These are phyloP conservation scores for Carex parvula DNA, from an alignment of 176 grass and related monocot species.

Conservation along the genomic window DNA sequence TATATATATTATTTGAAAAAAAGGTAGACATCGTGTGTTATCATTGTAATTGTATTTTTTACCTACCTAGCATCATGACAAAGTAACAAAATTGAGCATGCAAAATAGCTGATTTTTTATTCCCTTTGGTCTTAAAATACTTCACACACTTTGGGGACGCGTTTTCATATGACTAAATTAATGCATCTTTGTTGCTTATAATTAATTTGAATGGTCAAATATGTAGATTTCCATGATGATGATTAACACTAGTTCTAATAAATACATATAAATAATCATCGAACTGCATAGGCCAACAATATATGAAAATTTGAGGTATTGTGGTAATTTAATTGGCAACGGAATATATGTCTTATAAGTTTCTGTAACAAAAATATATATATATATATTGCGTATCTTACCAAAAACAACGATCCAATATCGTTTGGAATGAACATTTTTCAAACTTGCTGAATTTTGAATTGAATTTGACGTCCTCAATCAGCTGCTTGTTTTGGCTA, in stretches of 20 bases:
- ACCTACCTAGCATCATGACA: neutral
- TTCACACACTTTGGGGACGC: neutral
- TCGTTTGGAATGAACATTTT: too few species aligned
- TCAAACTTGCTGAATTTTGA: too few species aligned
- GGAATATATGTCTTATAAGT: too few species aligned
- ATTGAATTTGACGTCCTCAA: too few species aligned
- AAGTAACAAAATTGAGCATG: neutral
- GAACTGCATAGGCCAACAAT: neutral
- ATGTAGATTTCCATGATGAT: neutral
- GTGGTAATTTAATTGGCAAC: neutral
- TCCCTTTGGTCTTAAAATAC: neutral
- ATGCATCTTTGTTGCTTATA: neutral
- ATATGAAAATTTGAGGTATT: neutral
- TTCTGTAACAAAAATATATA: too few species aligned
- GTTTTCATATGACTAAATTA: neutral
- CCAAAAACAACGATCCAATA: too few species aligned
- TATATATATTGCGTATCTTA: too few species aligned
- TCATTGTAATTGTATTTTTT: neutral
- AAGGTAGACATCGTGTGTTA: neutral
- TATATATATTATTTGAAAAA: too few species aligned
- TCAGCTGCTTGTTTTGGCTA: neutral
- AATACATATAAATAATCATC: too few species aligned
- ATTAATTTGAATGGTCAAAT: too few species aligned
- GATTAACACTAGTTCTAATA: neutral
- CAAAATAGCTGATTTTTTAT: neutral